phyloP scores from a whole-genome alignment of 306 rosid species.

The Cicer cuneatum region DNA sequence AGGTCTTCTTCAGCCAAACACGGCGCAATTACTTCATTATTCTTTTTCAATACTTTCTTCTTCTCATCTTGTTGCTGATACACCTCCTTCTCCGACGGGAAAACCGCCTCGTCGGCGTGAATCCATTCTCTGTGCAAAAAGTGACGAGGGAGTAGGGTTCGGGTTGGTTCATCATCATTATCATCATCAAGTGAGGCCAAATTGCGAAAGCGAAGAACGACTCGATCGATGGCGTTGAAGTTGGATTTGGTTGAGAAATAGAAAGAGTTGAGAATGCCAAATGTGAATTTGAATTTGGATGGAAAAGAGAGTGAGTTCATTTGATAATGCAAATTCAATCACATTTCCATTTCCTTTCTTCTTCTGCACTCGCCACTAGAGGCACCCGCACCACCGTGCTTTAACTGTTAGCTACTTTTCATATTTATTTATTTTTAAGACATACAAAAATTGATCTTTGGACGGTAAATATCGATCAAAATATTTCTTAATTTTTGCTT shows the following conservation, averaged over 20 bases:
- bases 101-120: constrained; percentile 63
- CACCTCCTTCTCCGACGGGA: constrained; percentile 80
- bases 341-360: not conserved
- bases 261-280: constrained; percentile 55
- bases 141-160: not conserved
- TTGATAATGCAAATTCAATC: no score
- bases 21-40: constrained; percentile 62
- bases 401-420: no score
- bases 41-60: constrained; percentile 51
- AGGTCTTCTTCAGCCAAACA: constrained; percentile 76
- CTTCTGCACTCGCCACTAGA: not conserved
- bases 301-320: constrained; percentile 31
- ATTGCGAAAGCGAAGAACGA: constrained; percentile 77
- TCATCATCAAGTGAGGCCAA: constrained; percentile 52
- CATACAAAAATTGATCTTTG: no score
- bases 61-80: constrained; percentile 41
- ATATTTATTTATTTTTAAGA: no score
- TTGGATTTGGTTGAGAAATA: constrained; percentile 50
- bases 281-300: constrained; percentile 32
- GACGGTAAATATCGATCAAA: no score
- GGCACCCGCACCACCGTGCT: no score
- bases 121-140: constrained; percentile 72
- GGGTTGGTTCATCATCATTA: not conserved
- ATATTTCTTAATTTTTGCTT: no score
- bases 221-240: constrained; percentile 72